Conservation (phyloP, 257 asterid genomes). For the Lantana camara region DNA sequence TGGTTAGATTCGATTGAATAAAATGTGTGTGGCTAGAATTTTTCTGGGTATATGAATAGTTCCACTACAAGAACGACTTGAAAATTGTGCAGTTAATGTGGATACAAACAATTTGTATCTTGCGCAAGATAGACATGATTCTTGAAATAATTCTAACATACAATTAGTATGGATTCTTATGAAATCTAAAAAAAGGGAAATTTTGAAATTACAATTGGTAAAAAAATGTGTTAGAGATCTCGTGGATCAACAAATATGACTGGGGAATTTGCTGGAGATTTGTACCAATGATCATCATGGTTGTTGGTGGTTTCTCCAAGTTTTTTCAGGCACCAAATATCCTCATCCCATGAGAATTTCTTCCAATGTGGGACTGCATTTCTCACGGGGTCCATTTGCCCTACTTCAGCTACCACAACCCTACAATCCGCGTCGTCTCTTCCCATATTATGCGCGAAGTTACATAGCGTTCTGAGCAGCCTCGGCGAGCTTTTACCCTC, state of each 20-base stretch:
- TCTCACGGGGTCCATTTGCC: neutral
- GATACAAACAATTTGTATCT: neutral
- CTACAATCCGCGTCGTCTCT: neutral
- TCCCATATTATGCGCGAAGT: neutral
- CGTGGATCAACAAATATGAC: slow-evolving; percentile 1
- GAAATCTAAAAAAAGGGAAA: neutral
- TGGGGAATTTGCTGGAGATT: neutral
- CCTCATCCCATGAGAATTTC: neutral
- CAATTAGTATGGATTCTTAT: neutral
- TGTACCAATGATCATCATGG: neutral
- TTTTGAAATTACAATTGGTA: neutral
- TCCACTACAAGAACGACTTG: neutral
- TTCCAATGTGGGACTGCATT: neutral
- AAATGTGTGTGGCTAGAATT: neutral
- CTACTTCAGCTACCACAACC: neutral
- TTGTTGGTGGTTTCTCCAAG: neutral
- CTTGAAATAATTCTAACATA: neutral
- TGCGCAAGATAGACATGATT: neutral
- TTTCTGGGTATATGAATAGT: neutral
- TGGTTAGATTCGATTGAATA: no score
- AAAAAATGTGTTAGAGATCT: neutral
- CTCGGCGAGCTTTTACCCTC: neutral
- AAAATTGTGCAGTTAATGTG: neutral
- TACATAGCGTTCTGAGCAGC: neutral
- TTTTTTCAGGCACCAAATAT: neutral